phyloP scores from a whole-genome alignment of 2,329 filamentous ascomycete species.

The Hyphodiscus sp. region DNA sequence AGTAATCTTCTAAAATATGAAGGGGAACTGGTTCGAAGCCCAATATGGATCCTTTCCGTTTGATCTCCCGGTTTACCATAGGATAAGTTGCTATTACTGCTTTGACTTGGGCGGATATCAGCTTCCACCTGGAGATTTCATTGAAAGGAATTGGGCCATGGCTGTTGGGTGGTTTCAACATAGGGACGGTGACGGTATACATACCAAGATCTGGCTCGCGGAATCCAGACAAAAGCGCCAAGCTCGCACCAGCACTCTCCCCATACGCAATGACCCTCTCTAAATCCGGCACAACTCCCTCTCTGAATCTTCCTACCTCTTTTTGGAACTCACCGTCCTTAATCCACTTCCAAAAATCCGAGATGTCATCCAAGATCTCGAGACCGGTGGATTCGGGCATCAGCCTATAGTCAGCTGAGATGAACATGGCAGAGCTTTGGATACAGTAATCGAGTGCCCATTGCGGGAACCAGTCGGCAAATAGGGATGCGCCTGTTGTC shows the following conservation, averaged over 20 bases:
- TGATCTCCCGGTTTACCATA: background rate
- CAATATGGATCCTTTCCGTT: slow-evolving; percentile 4
- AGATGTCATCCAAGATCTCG: slow-evolving; percentile 41
- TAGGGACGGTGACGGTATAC: too few relatives aligned
- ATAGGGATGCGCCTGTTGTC: slow-evolving; percentile 4
- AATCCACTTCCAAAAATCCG: slow-evolving; percentile 44
- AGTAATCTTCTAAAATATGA: slow-evolving; percentile 4
- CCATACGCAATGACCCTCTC: slow-evolving; percentile 6
- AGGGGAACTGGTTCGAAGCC: slow-evolving; percentile 1
- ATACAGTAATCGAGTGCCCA: slow-evolving; percentile 36
- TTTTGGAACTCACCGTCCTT: background rate
- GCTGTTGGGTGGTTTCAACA: too few relatives aligned
- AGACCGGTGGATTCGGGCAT: slow-evolving; percentile 40
- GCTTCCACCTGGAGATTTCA: too few relatives aligned
- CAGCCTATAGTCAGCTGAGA: slow-evolving; percentile 45
- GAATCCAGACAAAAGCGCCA: slow-evolving; percentile 8
- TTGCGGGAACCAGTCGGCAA: slow-evolving; percentile 24
- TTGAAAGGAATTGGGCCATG: too few relatives aligned
- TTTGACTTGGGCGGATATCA: too few relatives aligned
- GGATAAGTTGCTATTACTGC: slow-evolving; percentile 12
- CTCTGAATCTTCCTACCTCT: slow-evolving; percentile 4
- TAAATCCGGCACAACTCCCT: slow-evolving; percentile 8
- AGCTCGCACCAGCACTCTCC: slow-evolving; percentile 11
- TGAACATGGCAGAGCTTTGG: slow-evolving; percentile 35
- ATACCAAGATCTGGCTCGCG: slow-evolving; percentile 5